Percentiles rank a stretch among this genome's conserved stretches.
These are phyloP conservation scores for Trichosporon asahii DNA, from an alignment of 1,284 basidiomycete species.

Conservation along the genomic window DNA sequence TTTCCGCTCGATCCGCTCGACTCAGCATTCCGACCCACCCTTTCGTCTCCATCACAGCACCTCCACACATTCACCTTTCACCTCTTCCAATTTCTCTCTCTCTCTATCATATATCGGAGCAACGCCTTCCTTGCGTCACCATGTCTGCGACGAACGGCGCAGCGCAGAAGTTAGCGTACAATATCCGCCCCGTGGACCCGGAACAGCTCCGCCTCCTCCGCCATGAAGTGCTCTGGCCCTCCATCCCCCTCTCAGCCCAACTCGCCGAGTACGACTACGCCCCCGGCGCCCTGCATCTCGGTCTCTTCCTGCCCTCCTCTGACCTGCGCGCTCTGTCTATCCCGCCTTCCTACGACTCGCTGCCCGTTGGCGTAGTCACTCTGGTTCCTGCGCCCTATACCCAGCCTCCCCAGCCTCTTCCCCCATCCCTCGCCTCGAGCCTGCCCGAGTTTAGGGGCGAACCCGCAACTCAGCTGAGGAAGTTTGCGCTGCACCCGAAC, in stretches of 20 bases:
- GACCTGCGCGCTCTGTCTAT: background rate
- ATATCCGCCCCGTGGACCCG: background rate
- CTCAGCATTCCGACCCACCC: background rate
- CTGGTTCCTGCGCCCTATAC: background rate
- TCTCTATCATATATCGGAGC: no score
- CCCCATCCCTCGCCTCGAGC: background rate
- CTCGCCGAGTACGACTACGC: conserved; percentile 25
- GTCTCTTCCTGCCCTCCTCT: conserved; percentile 22
- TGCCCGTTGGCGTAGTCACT: background rate
- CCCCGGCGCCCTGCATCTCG: conserved; percentile 26
- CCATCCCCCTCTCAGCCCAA: conserved; percentile 23
- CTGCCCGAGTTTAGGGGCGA: background rate
- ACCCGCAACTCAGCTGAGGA: conserved; percentile 31
- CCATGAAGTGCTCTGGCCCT: conserved; percentile 34
- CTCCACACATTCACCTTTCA: no score
- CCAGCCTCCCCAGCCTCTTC: background rate
- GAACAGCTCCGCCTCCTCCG: conserved; percentile 17
- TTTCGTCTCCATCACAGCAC: no score
- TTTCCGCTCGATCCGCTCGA: background rate
- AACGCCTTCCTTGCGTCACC: background rate
- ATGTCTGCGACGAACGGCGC: background rate
- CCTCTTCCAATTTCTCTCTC: no score
- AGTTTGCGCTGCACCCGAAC: conserved; percentile 30
- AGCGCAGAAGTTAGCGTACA: background rate
- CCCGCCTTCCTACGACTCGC: background rate